phyloP scores from a whole-genome alignment of 2,329 filamentous ascomycete species.

The Teratosphaeriaceae sp. region DNA sequence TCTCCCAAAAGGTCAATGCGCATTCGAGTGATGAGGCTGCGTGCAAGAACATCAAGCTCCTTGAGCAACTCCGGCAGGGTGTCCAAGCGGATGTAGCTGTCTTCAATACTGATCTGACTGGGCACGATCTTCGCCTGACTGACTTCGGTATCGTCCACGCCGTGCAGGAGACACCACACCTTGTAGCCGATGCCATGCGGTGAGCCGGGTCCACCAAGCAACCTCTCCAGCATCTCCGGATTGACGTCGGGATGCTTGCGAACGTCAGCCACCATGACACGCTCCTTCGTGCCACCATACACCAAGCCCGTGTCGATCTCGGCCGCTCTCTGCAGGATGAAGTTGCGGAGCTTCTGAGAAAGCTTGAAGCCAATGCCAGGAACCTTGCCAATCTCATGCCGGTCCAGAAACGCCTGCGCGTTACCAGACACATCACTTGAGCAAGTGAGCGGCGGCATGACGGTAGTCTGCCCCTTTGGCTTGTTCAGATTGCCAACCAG shows the following conservation, averaged over 20 bases:
- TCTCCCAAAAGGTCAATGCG: slow-evolving; percentile 64
- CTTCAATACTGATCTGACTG: slow-evolving; percentile 88
- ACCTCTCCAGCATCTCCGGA: slow-evolving; percentile 56
- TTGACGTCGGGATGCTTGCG: slow-evolving; percentile 58
- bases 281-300: slow-evolving; percentile 46
- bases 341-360: slow-evolving; percentile 59
- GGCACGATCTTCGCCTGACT: slow-evolving; percentile 65
- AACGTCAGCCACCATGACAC: slow-evolving; percentile 60
- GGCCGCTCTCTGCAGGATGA: slow-evolving; percentile 46
- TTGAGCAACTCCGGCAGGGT: slow-evolving; percentile 56
- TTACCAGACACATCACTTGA: slow-evolving; percentile 35
- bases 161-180: slow-evolving; percentile 74
- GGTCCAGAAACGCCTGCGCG: slow-evolving; percentile 64
- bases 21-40: slow-evolving; percentile 71
- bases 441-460: slow-evolving; percentile 54
- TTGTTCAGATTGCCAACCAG: slow-evolving; percentile 79
- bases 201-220: slow-evolving; percentile 64
- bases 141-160: slow-evolving; percentile 69
- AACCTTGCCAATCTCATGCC: slow-evolving; percentile 68
- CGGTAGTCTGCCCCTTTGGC: slow-evolving; percentile 77
- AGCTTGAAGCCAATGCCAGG: slow-evolving; percentile 81
- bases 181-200: slow-evolving; percentile 65
- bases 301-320: slow-evolving; percentile 40
- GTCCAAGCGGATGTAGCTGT: slow-evolving; percentile 73
- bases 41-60: slow-evolving; percentile 62